phyloP scores from a whole-genome alignment of 768 basidiomycete species.

The Termitomyces sp. region DNA sequence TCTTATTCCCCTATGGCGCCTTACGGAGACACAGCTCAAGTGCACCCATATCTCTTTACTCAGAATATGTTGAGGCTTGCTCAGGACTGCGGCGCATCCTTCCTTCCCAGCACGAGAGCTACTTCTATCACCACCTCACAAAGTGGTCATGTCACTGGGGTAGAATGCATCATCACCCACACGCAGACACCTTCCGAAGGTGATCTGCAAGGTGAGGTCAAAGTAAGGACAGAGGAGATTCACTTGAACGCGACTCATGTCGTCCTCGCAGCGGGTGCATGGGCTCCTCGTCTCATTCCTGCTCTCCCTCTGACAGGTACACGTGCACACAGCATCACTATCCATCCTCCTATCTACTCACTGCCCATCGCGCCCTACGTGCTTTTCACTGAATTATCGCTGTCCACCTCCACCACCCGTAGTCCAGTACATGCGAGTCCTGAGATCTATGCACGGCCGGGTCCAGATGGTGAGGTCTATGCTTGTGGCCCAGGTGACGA shows the following conservation, averaged over 20 bases:
- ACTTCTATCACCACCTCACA: conserved; percentile 34
- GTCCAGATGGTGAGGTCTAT: conserved; percentile 67
- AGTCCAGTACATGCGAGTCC: conserved; percentile 37
- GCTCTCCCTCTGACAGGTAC: conserved; percentile 57
- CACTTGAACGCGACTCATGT: conserved; percentile 62
- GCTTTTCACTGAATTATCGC: conserved; percentile 74
- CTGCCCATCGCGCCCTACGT: conserved; percentile 67
- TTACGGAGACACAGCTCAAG: conserved; percentile 64
- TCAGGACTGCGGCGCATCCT: conserved; percentile 45
- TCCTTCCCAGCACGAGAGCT: conserved; percentile 42
- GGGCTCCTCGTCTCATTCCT: conserved; percentile 65
- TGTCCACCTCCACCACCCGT: conserved; percentile 12
- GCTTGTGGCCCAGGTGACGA: conserved; percentile 82
- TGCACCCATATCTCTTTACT: conserved; percentile 75
- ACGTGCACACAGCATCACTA: conserved; percentile 72
- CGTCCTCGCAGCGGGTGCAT: conserved; percentile 82
- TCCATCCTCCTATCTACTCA: conserved; percentile 42
- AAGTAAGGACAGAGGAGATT: conserved; percentile 21
- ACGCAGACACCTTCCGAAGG: background rate
- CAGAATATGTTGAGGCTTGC: conserved; percentile 69
- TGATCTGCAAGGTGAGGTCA: conserved; percentile 9
- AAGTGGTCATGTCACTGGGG: conserved; percentile 43
- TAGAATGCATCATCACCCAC: conserved; percentile 35
- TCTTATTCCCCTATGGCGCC: conserved; percentile 60
- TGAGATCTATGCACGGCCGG: conserved; percentile 72